phyloP scores from a whole-genome alignment of 177 flowering plant genomes.

The Vitis hybrid region DNA sequence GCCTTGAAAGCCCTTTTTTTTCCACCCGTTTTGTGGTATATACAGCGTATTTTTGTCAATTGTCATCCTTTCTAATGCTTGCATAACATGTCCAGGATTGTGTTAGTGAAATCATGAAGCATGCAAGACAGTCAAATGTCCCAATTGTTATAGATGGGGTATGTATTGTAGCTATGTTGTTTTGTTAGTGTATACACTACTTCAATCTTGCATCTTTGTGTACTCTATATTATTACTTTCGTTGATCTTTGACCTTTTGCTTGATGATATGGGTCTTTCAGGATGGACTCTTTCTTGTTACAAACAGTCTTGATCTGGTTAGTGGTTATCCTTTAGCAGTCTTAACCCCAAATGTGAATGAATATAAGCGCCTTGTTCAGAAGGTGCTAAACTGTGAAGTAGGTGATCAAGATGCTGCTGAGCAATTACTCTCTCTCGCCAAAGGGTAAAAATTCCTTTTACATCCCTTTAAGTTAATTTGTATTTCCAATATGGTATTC shows the following conservation, averaged over 20 bases:
- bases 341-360: constrained; percentile 94
- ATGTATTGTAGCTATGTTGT: constrained; percentile 15
- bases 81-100: constrained; percentile 59
- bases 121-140: constrained; percentile 65
- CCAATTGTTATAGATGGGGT: constrained; percentile 98
- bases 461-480: neutral
- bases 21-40: neutral
- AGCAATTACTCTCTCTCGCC: constrained; percentile 66
- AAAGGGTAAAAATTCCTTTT: constrained; percentile 43
- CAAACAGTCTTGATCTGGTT: constrained; percentile 73
- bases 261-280: constrained; percentile 22
- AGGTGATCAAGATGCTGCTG: constrained; percentile 56
- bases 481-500: neutral
- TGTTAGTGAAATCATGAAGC: constrained; percentile 77
- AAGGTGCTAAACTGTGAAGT: constrained; percentile 76
- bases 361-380: constrained; percentile 89
- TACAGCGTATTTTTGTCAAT: neutral
- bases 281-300: constrained; percentile 98
- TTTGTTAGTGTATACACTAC: neutral
- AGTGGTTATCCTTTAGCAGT: constrained; percentile 83
- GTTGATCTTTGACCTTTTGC: neutral
- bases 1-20: neutral
- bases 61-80: constrained; percentile 2
- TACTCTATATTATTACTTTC: neutral
- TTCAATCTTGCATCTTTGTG: neutral